Base-by-base conservation (phyloP, 345 rosid genomes). In the Litchi chinensis region DNA sequence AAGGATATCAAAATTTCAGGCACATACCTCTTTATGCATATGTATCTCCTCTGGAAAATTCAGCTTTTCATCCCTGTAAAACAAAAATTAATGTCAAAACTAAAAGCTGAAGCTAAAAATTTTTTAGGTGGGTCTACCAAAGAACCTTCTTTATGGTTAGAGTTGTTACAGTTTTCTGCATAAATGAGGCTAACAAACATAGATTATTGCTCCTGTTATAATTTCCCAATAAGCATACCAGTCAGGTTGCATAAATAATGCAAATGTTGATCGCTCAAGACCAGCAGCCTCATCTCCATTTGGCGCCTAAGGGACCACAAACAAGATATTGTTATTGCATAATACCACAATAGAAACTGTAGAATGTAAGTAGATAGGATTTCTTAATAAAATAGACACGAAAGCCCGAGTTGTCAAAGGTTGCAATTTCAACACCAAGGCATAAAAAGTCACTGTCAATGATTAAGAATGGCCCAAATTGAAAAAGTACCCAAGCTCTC, bases 171-270 rank as follows among this genome's bases (percentile, higher is more conserved):
- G 8, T 28, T 32, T 37, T 65, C 69, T 28, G 21, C 48, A 16
- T 19, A 65, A 43, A 21, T 44, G 64, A 75, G 32, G 40, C 52
- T 13, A 65, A 70, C 12, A 44, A 77, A 41, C 10, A 28, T 21
- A 5, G 13, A 52, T 22, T 19, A 48, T 28, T 1, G 40, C 26
- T 57, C 62, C 56, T 50, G 9, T 52, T 52, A 52, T 21, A 21
- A 21, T 54, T 41, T 60, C 66, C 68, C 26, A 12, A 39, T 15
- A 62, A 62, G 56, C 78, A 40, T 91, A 93, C 98, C 99, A 95
- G 82, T 95, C 98, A 48, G 97, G 99, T 85, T 95, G 97, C 98
- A 93, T 95, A 85, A 93, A 93, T 68, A 95, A 86, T 81, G 99
- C 96, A 83, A 92, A 95, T 56, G 98, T 92, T 16, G 99, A 92